Percentiles rank a stretch among this genome's conserved stretches.
Conservation (phyloP, 352 stramenopile species). For the Peronospora destructor region DNA sequence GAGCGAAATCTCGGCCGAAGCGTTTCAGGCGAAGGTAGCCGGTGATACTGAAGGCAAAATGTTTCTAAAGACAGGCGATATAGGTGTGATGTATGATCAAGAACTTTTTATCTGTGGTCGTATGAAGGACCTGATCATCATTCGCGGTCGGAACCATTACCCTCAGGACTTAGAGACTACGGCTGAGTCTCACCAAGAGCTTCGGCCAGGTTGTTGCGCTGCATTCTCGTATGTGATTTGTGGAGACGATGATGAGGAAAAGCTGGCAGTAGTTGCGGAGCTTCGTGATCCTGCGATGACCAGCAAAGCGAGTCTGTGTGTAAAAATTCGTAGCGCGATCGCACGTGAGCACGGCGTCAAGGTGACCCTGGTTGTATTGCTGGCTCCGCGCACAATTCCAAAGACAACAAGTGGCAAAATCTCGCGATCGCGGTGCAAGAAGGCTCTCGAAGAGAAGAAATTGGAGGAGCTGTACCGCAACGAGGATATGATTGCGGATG, state of each 20-base stretch:
- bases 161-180: conserved; percentile 97
- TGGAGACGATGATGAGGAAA: conserved; percentile 47
- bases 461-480: conserved; percentile 72
- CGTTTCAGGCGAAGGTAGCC: conserved; percentile 84
- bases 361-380: conserved; percentile 86
- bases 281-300: conserved; percentile 58
- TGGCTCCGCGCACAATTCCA: conserved; percentile 89
- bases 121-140: conserved; percentile 99
- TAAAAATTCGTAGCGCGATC: conserved; percentile 62
- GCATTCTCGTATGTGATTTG: conserved; percentile 83
- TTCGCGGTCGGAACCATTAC: conserved; percentile 98
- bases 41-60: conserved; percentile 21
- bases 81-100: conserved; percentile 93
- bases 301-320: conserved; percentile 68
- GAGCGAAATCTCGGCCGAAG: conserved; percentile 65
- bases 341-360: conserved; percentile 78
- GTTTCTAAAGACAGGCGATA: conserved; percentile 94
- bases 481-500: conserved; percentile 64
- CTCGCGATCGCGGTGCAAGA: conserved; percentile 84
- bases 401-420: conserved; percentile 99
- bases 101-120: conserved; percentile 97
- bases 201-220: conserved; percentile 92
- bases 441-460: conserved; percentile 50
- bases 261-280: conserved; percentile 70
- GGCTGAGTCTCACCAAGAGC: conserved; percentile 69